Conservation (phyloP, 345 rosid species). For the Acer campestre region DNA sequence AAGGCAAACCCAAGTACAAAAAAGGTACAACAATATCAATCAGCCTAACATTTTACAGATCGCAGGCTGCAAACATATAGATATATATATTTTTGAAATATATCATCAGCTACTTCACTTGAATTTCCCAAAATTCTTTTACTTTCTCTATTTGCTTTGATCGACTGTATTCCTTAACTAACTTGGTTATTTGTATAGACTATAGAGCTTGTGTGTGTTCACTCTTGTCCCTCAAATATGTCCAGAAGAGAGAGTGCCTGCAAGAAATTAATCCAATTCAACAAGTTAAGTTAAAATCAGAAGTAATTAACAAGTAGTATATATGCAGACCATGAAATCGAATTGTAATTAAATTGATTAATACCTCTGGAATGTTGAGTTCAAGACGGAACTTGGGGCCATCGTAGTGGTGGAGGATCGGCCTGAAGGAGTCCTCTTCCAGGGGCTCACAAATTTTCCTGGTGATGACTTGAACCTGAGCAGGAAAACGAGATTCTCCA, state of each 20-base stretch:
- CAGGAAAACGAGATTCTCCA: slow-evolving; percentile 97
- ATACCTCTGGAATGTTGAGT: slow-evolving; percentile 89
- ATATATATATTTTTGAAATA: neutral
- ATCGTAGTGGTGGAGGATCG: slow-evolving; percentile 95
- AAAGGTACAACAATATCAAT: slow-evolving; percentile 1
- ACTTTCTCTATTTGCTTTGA: neutral
- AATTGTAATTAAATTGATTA: neutral
- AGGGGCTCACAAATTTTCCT: slow-evolving; percentile 86
- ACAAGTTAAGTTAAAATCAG: neutral
- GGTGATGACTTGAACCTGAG: slow-evolving; percentile 88
- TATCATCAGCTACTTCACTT: neutral
- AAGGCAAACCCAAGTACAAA: slow-evolving; percentile 18
- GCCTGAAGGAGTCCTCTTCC: slow-evolving; percentile 98
- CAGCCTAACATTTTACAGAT: slow-evolving; percentile 25
- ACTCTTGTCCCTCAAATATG: slow-evolving; percentile 62
- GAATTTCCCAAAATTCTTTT: neutral
- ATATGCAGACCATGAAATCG: neutral
- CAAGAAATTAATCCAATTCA: neutral
- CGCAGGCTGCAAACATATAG: neutral
- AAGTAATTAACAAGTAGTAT: neutral
- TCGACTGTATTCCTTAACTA: slow-evolving; percentile 3
- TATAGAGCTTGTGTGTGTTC: slow-evolving; percentile 28
- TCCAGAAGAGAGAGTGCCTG: slow-evolving; percentile 94
- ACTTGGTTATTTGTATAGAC: slow-evolving; percentile 9
- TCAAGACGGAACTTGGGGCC: slow-evolving; percentile 99